A percentile compares a stretch with the other conserved stretches of the same genome.
Evolutionary conservation across 2,329 filamentous ascomycete genomes (phyloP).

Genomic region (Blastomyces silverae): DNA sequence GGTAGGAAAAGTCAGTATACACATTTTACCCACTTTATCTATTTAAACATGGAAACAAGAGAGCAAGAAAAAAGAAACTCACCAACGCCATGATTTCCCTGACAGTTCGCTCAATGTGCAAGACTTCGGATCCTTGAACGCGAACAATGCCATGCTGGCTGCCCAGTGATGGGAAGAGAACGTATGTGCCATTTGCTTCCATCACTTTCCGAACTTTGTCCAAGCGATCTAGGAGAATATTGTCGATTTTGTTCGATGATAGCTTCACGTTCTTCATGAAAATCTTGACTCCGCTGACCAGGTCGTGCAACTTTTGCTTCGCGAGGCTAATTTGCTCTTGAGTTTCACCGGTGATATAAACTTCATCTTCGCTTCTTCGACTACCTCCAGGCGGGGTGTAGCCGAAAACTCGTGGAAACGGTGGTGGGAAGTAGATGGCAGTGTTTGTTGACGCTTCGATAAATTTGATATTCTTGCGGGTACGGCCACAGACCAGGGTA

Average conservation of each 20-base stretch:
- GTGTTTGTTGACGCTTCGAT: conserved; percentile 95
- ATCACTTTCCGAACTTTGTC: conserved; percentile 98
- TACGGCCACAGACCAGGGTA: conserved; percentile 84
- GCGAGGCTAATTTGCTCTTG: conserved; percentile 77
- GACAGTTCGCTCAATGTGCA: conserved; percentile 91
- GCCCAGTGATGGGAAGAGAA: conserved; percentile 82
- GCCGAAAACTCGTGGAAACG: conserved; percentile 84
- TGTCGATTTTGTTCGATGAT: conserved; percentile 87
- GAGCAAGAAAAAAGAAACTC: conserved; percentile 33
- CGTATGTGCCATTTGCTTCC: conserved; percentile 91
- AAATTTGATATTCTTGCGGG: conserved; percentile 93
- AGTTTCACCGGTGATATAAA: conserved; percentile 90
- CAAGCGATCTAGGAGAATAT: conserved; percentile 78
- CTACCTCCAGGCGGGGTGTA: conserved; percentile 78
- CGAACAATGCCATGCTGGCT: conserved; percentile 77
- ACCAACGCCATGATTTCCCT: conserved; percentile 92
- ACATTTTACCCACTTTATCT: not conserved
- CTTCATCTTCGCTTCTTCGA: conserved; percentile 76
- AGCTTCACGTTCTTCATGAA: conserved; percentile 90
- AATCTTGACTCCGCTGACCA: conserved; percentile 71
- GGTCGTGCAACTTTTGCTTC: conserved; percentile 83
- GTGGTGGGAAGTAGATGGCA: conserved; percentile 94
- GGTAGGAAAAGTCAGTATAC: not conserved
- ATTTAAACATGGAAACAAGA: not conserved
- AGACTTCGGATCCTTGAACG: conserved; percentile 85